These are phyloP conservation scores for Xylaria sp. DNA, from an alignment of 2,329 filamentous ascomycete genomes.

Conservation along the genomic window DNA sequence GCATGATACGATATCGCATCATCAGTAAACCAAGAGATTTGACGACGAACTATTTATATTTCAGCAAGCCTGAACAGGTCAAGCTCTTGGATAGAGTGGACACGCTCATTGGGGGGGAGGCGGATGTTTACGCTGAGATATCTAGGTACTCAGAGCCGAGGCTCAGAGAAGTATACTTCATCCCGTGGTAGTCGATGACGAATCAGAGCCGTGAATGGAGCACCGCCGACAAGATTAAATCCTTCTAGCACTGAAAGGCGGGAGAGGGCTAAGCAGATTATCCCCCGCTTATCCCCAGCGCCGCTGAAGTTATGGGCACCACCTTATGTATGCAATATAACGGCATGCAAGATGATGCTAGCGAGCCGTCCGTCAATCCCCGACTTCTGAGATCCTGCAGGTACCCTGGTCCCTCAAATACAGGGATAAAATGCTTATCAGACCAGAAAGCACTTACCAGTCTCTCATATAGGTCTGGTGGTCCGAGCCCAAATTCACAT, in stretches of 20 bases:
- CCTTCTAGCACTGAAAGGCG: conserved; percentile 1
- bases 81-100: neutral
- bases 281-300: conserved; percentile 13
- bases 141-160: neutral
- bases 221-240: conserved; percentile 10
- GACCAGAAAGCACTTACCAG: conserved; percentile 15
- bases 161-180: neutral
- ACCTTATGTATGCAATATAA: conserved; percentile 33
- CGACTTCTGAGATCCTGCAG: conserved; percentile 36
- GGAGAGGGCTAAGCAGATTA: neutral
- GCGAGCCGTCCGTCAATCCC: conserved; percentile 25
- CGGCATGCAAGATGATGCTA: conserved; percentile 35
- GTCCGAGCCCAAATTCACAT: conserved; percentile 12
- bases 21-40: neutral
- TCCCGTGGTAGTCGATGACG: neutral
- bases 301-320: conserved; percentile 12
- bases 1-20: neutral
- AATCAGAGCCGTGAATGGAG: conserved; percentile 9
- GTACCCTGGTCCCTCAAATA: conserved; percentile 29
- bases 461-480: neutral
- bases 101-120: neutral
- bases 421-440: conserved; percentile 36
- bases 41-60: neutral
- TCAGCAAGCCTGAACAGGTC: neutral
- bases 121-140: neutral